Evolutionary conservation across 257 asterid genomes (phyloP).

Genomic region (Solanum commersonii): DNA sequence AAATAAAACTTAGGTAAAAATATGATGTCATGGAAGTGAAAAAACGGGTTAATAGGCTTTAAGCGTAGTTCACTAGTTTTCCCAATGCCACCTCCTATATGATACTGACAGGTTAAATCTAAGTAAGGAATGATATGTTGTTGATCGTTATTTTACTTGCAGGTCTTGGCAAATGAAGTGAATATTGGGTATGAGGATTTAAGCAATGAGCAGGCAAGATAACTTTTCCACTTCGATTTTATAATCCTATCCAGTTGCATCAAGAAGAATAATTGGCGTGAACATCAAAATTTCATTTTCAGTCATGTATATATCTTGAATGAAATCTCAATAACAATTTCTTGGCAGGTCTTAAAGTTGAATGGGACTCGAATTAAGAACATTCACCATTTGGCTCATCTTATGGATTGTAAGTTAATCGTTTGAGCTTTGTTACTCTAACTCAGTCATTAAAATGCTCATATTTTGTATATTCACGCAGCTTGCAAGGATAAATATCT

Average conservation of each 20-base stretch:
- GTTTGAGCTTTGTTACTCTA: neutral
- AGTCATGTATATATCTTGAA: neutral
- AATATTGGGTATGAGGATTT: slow-evolving; percentile 93
- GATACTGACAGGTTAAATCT: neutral
- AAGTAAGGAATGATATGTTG: neutral
- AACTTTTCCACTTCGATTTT: neutral
- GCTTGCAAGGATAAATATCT: slow-evolving; percentile 73
- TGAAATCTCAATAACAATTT: neutral
- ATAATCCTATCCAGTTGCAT: neutral
- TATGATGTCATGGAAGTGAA: neutral
- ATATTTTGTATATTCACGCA: neutral
- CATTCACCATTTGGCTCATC: slow-evolving; percentile 89
- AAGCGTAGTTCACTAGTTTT: neutral
- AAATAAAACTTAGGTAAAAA: neutral
- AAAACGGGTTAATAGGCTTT: neutral
- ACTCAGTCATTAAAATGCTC: neutral
- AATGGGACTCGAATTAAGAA: slow-evolving; percentile 73
- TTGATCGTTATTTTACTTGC: neutral
- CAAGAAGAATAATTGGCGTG: neutral
- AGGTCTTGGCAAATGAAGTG: slow-evolving; percentile 93
- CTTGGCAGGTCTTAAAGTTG: slow-evolving; percentile 70
- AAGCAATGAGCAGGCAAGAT: slow-evolving; percentile 88
- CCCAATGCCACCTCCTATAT: neutral
- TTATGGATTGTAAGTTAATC: slow-evolving; percentile 64
- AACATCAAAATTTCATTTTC: neutral